Percentiles rank a stretch among this genome's conserved stretches.
phyloP scores from a whole-genome alignment of 2,329 filamentous ascomycete species.

The Ceratocystiopsis brevicomis region DNA sequence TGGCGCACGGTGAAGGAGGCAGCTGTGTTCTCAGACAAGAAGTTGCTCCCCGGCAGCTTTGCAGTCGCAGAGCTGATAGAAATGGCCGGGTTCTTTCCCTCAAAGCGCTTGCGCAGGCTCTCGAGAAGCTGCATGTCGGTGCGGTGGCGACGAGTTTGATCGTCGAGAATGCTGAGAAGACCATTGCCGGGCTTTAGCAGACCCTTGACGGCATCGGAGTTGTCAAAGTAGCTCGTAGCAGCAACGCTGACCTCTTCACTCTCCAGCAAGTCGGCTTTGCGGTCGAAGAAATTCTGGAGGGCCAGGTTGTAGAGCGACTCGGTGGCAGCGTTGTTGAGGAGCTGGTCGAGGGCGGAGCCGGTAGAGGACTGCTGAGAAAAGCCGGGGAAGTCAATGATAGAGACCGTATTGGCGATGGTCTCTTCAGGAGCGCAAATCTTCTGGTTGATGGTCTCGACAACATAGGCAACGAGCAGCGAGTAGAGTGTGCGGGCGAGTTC shows the following conservation, averaged over 20 bases:
- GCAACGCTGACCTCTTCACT: conserved; percentile 82
- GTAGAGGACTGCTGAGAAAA: conserved; percentile 75
- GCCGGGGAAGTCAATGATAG: conserved; percentile 89
- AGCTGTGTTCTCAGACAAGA: conserved; percentile 61
- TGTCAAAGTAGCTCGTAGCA: conserved; percentile 93
- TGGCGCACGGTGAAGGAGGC: conserved; percentile 82
- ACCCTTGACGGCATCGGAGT: conserved; percentile 81
- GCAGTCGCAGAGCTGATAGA: conserved; percentile 55
- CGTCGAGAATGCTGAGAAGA: conserved; percentile 81
- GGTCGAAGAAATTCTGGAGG: conserved; percentile 88
- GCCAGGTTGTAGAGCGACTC: conserved; percentile 88
- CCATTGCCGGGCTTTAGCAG: conserved; percentile 86
- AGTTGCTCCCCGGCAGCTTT: conserved; percentile 73
- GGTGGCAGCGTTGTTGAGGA: conserved; percentile 84
- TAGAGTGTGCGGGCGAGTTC: conserved; percentile 88
- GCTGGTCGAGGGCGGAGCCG: conserved; percentile 70
- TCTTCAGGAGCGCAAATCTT: conserved; percentile 75
- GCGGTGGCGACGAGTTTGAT: conserved; percentile 79
- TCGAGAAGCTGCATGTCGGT: conserved; percentile 82
- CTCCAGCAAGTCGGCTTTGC: conserved; percentile 81
- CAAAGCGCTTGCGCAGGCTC: conserved; percentile 78
- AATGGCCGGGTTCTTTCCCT: conserved; percentile 85
- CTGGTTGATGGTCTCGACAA: conserved; percentile 86
- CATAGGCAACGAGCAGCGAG: conserved; percentile 79
- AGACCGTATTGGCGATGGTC: conserved; percentile 78